phyloP scores from a whole-genome alignment of 768 basidiomycete species.

The Cyclocybe aegerita region DNA sequence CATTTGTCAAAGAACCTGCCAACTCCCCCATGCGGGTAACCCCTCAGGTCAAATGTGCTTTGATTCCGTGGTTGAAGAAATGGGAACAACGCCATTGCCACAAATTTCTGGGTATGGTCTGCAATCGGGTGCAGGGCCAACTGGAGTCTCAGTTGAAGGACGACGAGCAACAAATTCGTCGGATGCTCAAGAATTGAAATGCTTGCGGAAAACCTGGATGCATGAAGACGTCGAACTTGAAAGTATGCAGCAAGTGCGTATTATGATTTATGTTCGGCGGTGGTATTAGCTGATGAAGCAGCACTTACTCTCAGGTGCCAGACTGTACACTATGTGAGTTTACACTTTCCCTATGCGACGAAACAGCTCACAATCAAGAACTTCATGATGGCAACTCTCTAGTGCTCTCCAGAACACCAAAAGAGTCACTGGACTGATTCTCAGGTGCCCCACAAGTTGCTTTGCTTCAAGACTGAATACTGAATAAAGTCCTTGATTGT shows the following conservation, averaged over 20 bases:
- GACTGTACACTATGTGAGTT: constrained; percentile 20
- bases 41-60: constrained; percentile 6
- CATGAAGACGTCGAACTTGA: constrained; percentile 12
- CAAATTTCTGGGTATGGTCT: constrained; percentile 16
- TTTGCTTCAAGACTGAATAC: constrained; percentile 18
- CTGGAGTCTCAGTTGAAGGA: constrained; percentile 10
- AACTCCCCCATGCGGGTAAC: constrained; percentile 13
- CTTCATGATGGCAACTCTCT: background rate
- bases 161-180: constrained; percentile 14
- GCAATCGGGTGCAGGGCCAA: constrained; percentile 12
- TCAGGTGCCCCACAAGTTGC: constrained; percentile 16
- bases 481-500: background rate
- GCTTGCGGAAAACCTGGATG: constrained; percentile 16
- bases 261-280: background rate
- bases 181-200: constrained; percentile 17
- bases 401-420: constrained; percentile 28
- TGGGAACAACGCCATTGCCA: constrained; percentile 15
- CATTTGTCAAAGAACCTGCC: constrained; percentile 16
- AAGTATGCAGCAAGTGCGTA: constrained; percentile 15
- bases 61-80: constrained; percentile 16
- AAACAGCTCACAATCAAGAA: background rate
- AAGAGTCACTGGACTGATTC: constrained; percentile 19
- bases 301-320: constrained; percentile 11
- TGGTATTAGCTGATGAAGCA: background rate
- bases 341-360: background rate